Conservation (phyloP, 2,329 filamentous ascomycete genomes). For the Penicillium sp. region DNA sequence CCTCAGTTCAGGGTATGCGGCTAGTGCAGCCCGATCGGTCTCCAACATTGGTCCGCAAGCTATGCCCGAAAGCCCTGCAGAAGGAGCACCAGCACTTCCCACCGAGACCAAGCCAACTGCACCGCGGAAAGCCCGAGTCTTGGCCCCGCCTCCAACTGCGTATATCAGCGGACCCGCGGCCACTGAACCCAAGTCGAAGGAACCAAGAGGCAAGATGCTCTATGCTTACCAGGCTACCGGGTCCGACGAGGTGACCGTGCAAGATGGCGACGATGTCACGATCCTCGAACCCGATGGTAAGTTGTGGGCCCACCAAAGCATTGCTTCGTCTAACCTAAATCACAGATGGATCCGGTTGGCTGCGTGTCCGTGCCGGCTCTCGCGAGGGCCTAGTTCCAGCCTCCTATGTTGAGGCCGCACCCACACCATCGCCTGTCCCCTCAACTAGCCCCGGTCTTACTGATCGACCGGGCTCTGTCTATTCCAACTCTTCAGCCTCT, state of each 20-base stretch:
- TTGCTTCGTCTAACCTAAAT: not conserved
- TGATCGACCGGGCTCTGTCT: slow-evolving; percentile 65
- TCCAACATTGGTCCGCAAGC: slow-evolving; percentile 55
- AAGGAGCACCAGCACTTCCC: slow-evolving; percentile 37
- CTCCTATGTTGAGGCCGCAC: slow-evolving; percentile 69
- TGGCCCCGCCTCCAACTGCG: slow-evolving; percentile 79
- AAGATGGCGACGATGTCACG: slow-evolving; percentile 71
- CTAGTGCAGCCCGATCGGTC: slow-evolving; percentile 70
- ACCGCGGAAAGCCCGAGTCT: slow-evolving; percentile 62
- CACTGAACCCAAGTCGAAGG: slow-evolving; percentile 43
- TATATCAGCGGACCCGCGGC: slow-evolving; percentile 67
- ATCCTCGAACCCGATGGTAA: slow-evolving; percentile 85
- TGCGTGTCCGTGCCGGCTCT: slow-evolving; percentile 67
- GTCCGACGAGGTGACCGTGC: slow-evolving; percentile 74
- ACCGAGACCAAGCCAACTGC: slow-evolving; percentile 29
- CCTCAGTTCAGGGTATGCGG: slow-evolving; percentile 79
- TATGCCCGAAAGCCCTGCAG: slow-evolving; percentile 48
- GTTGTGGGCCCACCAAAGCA: slow-evolving; percentile 27
- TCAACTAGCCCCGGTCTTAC: slow-evolving; percentile 31
- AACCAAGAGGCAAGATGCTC: slow-evolving; percentile 79
- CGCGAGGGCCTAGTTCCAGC: slow-evolving; percentile 83
- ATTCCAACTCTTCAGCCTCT: slow-evolving; percentile 72
- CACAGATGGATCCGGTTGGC: slow-evolving; percentile 85
- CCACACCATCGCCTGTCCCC: slow-evolving; percentile 44
- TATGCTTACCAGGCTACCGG: slow-evolving; percentile 78